Base-by-base conservation (phyloP, 257 asterid species). In the Solanum paucissectum region DNA sequence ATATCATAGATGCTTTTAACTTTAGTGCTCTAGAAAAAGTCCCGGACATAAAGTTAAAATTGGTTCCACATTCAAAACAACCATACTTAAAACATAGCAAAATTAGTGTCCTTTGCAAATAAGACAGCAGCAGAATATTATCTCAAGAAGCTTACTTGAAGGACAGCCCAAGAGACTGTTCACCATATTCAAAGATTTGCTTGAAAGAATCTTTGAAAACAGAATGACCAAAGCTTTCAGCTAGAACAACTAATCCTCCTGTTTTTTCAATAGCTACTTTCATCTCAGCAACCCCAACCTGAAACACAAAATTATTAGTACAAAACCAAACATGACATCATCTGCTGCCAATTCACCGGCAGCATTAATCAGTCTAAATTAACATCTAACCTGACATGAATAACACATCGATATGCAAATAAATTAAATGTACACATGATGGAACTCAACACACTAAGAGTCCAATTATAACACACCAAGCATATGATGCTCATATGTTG, bases 201-300 rank as follows among this genome's bases (percentile, higher is more conserved):
- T 89, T 97, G 90, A 97, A 97, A 16, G 99, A 95, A 91, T 95
- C 98, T 93, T 96, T 97, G 91, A 97, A 97, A 86, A 97, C 99
- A 75, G 99, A 92, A 93, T 97, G 99, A 85, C 98, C 99, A 92
- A 97, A 97, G 90, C 99, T 97, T 94, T 97, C 99, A 79, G 99
- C 94, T 83, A 95, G 92, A 90, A 95, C 98, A 23, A 95, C 98
- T 66, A 97, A 96, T 82, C 99, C 99, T 88, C 99, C 99, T 64
- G 98, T 95, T 91, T 91, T 95, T 93, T 97, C 99, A 69, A 97
- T 95, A 84, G 99, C 98, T 76, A 97, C 96, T 93, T 97, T 95
- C 98, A 97, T 97, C 94, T 97, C 99, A 83, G 99, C 99, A 94
- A 97, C 92, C 87, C 99, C 99, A 89, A 97, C 99, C 99, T 97